A percentile compares a stretch with the other conserved stretches of the same genome.
Conservation (phyloP, 2,329 filamentous ascomycete genomes). For the Exophiala sp. region DNA sequence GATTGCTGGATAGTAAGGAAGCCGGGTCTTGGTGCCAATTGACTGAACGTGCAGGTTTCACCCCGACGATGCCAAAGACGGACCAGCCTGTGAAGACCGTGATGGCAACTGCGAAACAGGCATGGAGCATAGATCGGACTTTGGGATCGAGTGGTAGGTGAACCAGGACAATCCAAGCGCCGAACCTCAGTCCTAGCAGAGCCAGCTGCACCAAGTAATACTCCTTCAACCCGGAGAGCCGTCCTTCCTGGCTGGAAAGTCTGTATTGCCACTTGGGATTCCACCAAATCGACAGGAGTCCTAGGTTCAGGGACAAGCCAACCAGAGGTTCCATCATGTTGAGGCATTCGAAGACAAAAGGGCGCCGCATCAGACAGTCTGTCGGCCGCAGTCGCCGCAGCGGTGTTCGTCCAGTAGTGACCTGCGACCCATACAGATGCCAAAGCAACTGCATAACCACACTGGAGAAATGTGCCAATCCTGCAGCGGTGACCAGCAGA, state of each 20-base stretch:
- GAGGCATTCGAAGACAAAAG: conserved; percentile 14
- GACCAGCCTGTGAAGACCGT: conserved; percentile 35
- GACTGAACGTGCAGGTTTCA: conserved; percentile 39
- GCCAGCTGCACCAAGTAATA: conserved; percentile 46
- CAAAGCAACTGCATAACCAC: conserved; percentile 41
- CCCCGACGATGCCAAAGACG: conserved; percentile 37
- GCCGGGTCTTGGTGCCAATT: conserved; percentile 25
- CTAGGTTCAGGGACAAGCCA: conserved; percentile 36
- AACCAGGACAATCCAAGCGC: conserved; percentile 39
- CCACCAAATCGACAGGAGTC: conserved; percentile 45
- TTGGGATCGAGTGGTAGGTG: conserved; percentile 12
- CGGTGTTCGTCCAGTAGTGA: conserved; percentile 17
- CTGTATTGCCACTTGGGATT: conserved; percentile 44
- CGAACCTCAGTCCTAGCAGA: conserved; percentile 40
- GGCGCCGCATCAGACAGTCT: conserved; percentile 7
- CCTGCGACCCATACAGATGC: conserved; percentile 36
- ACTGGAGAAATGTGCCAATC: conserved; percentile 40
- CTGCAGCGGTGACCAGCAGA: conserved; percentile 39
- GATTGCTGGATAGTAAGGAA: conserved; percentile 19
- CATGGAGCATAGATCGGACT: conserved; percentile 21
- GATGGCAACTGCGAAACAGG: conserved; percentile 38
- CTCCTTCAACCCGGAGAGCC: conserved; percentile 39
- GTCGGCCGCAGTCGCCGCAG: conserved; percentile 15
- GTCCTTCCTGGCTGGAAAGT: conserved; percentile 38
- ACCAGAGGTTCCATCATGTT: conserved; percentile 19